phyloP scores from a whole-genome alignment of 2,329 filamentous ascomycete species.

The Cladosporium colombiae region DNA sequence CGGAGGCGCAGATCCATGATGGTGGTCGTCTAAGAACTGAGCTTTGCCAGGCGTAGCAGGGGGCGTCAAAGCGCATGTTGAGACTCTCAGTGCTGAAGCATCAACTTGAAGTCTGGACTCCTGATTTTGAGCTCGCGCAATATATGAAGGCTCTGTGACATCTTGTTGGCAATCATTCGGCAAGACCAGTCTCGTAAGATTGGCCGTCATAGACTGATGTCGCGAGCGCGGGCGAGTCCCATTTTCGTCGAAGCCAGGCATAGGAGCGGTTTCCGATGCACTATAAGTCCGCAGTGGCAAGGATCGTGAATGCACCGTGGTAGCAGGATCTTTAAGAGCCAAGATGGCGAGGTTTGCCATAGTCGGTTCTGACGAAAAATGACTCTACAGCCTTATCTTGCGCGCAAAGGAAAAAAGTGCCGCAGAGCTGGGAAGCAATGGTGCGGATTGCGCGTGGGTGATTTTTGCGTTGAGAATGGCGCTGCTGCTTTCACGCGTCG shows the following conservation, averaged over 20 bases:
- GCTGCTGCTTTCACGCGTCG: neutral
- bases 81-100: neutral
- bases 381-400: slow-evolving; percentile 9
- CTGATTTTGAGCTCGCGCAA: neutral
- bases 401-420: neutral
- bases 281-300: slow-evolving; percentile 19
- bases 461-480: neutral
- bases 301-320: neutral
- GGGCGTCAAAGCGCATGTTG: neutral
- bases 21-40: neutral
- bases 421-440: neutral
- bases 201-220: slow-evolving; percentile 17
- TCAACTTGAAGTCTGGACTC: neutral
- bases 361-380: neutral
- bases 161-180: slow-evolving; percentile 75
- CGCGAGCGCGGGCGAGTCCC: slow-evolving; percentile 14
- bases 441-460: neutral
- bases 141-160: slow-evolving; percentile 88
- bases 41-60: slow-evolving; percentile 12
- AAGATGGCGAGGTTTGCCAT: slow-evolving; percentile 16
- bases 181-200: slow-evolving; percentile 11
- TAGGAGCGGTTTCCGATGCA: slow-evolving; percentile 3
- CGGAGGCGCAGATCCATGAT: neutral
- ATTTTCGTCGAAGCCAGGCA: slow-evolving; percentile 3
- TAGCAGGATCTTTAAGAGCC: slow-evolving; percentile 6